These are phyloP conservation scores for Sphaerobolus stellatus DNA, from an alignment of 1,284 basidiomycete genomes.

Conservation along the genomic window DNA sequence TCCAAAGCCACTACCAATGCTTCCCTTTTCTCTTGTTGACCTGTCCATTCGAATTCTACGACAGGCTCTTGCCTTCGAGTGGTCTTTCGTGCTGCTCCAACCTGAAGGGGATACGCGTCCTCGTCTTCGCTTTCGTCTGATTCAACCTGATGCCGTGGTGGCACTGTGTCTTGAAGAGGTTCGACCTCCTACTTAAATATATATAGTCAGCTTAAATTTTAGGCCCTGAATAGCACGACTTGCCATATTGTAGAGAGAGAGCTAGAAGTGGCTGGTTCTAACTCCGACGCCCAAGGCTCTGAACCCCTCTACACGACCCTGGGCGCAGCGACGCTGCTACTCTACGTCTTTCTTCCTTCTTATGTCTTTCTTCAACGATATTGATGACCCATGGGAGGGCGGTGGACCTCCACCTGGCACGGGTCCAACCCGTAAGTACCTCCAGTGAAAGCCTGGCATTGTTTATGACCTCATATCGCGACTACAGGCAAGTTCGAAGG, in stretches of 20 bases:
- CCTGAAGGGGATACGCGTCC: conserved; percentile 19
- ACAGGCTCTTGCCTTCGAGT: conserved; percentile 19
- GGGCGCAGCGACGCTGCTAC: neutral
- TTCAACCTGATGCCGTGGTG: conserved; percentile 61
- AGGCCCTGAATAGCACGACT: too few relatives aligned
- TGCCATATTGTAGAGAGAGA: neutral
- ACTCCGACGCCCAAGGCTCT: neutral
- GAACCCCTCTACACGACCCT: neutral
- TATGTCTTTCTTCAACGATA: conserved; percentile 14
- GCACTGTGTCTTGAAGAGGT: conserved; percentile 52
- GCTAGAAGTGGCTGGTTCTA: neutral
- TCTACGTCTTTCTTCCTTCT: neutral
- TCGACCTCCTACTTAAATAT: conserved; percentile 61
- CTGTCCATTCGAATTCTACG: conserved; percentile 22
- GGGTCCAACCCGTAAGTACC: conserved; percentile 51
- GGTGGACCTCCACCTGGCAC: conserved; percentile 54
- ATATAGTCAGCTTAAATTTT: too few relatives aligned
- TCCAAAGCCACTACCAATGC: conserved; percentile 48
- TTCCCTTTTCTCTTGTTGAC: conserved; percentile 18
- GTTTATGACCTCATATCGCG: neutral
- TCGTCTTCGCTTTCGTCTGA: conserved; percentile 65
- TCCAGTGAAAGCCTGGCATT: neutral
- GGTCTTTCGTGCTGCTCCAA: neutral
- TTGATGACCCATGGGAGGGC: conserved; percentile 18
- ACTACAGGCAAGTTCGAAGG: conserved; percentile 71